A percentile compares a stretch with the other conserved stretches of the same genome.
Conservation (phyloP, 495 filamentous ascomycete species). For the Patellaria atrata region DNA sequence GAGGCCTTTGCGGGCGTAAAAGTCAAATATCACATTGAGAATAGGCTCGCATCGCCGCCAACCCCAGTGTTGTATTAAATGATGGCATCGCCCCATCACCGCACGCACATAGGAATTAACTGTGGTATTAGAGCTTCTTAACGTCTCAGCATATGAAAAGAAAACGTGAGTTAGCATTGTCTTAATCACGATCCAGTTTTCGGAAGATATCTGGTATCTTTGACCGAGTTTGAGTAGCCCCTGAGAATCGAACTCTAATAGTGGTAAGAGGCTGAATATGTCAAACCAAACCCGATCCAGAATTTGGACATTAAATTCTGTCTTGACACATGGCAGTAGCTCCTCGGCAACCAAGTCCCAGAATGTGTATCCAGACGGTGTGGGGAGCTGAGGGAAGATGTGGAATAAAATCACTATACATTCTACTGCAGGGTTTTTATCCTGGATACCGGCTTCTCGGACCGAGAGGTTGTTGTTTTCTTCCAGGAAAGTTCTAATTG, state of each 20-base stretch:
- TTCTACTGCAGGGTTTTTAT: slow-evolving; percentile 41
- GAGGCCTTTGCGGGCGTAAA: slow-evolving; percentile 66
- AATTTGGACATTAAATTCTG: slow-evolving; percentile 39
- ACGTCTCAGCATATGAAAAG: slow-evolving; percentile 44
- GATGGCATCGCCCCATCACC: slow-evolving; percentile 60
- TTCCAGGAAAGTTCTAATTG: slow-evolving; percentile 46
- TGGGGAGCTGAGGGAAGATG: slow-evolving; percentile 35
- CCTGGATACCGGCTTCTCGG: slow-evolving; percentile 52
- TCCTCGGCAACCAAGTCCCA: slow-evolving; percentile 43
- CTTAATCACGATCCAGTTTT: slow-evolving; percentile 65
- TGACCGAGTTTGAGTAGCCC: slow-evolving; percentile 46
- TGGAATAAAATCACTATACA: slow-evolving; percentile 54
- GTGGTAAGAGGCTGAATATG: slow-evolving; percentile 61
- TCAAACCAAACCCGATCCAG: slow-evolving; percentile 61
- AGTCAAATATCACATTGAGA: slow-evolving; percentile 73
- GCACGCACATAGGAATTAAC: slow-evolving; percentile 73
- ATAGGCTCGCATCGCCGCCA: slow-evolving; percentile 71
- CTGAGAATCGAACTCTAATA: slow-evolving; percentile 56
- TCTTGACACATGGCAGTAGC: slow-evolving; percentile 25
- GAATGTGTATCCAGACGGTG: slow-evolving; percentile 35
- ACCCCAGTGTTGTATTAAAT: slow-evolving; percentile 67
- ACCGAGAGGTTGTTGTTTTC: slow-evolving; percentile 38
- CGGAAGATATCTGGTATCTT: slow-evolving; percentile 37
- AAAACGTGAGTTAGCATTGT: slow-evolving; percentile 50
- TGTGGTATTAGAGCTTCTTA: slow-evolving; percentile 38